Evolutionary conservation across 2,329 filamentous ascomycete genomes (phyloP).

Genomic region (Rutstroemia sp.): DNA sequence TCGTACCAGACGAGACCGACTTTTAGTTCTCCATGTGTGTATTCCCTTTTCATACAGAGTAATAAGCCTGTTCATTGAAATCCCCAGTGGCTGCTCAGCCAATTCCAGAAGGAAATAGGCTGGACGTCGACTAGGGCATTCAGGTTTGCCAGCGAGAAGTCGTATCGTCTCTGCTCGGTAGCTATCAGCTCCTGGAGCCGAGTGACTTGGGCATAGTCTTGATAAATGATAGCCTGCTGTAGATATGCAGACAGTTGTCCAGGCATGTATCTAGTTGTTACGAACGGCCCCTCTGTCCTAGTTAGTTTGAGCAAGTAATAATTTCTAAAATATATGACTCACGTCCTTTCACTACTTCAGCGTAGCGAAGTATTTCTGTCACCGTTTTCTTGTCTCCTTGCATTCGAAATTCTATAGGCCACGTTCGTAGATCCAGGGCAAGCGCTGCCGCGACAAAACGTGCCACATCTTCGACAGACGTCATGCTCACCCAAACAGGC

Average conservation of each 20-base stretch:
- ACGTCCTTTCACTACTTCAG: conserved; percentile 42
- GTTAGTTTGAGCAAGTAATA: background rate
- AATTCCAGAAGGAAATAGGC: conserved; percentile 45
- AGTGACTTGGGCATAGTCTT: conserved; percentile 41
- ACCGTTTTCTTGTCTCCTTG: conserved; percentile 58
- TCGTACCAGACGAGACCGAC: too few species aligned
- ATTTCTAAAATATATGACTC: conserved; percentile 17
- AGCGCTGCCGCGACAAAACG: conserved; percentile 64
- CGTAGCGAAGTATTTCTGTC: conserved; percentile 48
- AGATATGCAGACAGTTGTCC: conserved; percentile 15
- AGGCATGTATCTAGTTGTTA: conserved; percentile 18
- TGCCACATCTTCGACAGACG: conserved; percentile 61
- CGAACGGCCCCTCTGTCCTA: conserved; percentile 12
- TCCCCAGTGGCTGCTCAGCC: conserved; percentile 44
- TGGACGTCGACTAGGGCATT: conserved; percentile 44
- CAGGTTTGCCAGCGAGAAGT: conserved; percentile 53
- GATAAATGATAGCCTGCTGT: conserved; percentile 20
- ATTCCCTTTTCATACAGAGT: conserved; percentile 40
- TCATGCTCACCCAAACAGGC: conserved; percentile 55
- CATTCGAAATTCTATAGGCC: conserved; percentile 64
- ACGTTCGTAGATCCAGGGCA: conserved; percentile 50
- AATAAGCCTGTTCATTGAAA: conserved; percentile 10
- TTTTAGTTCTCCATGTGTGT: too few species aligned
- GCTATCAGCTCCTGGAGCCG: conserved; percentile 57
- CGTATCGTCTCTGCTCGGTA: conserved; percentile 61